Evolutionary conservation across 1,284 basidiomycete genomes (phyloP).

Genomic region (Termitomyces sp.): DNA sequence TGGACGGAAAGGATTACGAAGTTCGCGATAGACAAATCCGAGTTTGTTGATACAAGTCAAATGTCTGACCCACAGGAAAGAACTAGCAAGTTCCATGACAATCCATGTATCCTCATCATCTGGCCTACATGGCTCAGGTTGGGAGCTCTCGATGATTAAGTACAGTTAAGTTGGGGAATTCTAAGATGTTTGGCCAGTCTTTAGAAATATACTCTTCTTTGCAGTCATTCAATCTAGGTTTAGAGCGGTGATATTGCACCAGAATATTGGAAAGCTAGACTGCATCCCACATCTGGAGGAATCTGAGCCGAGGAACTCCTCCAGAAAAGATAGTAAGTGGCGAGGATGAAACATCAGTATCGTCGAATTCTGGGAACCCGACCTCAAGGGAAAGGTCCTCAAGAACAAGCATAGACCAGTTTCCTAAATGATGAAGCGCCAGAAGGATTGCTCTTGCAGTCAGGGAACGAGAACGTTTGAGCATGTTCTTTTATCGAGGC

Average conservation of each 20-base stretch:
- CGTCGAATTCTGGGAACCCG: rapidly evolving
- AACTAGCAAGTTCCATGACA: background rate
- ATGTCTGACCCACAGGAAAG: background rate
- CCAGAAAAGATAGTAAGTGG: background rate
- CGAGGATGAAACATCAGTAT: too few relatives aligned
- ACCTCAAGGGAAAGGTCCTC: background rate
- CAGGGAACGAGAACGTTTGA: background rate
- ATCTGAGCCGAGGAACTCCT: background rate
- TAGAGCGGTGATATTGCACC: too few relatives aligned
- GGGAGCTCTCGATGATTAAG: background rate
- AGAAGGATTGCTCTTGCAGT: background rate
- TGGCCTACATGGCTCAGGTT: background rate
- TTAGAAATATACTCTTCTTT: too few relatives aligned
- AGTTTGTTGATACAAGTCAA: too few relatives aligned
- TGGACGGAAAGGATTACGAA: background rate
- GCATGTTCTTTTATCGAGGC: background rate
- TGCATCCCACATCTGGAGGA: background rate
- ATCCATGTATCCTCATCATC: background rate
- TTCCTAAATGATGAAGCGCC: background rate
- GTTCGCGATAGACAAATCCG: background rate
- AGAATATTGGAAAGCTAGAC: background rate
- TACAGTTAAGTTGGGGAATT: too few relatives aligned
- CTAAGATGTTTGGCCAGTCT: too few relatives aligned
- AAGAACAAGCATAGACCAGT: background rate
- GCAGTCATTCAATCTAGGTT: too few relatives aligned